phyloP scores from a whole-genome alignment of 2,329 filamentous ascomycete species.

The Macrophomina phaseolina region DNA sequence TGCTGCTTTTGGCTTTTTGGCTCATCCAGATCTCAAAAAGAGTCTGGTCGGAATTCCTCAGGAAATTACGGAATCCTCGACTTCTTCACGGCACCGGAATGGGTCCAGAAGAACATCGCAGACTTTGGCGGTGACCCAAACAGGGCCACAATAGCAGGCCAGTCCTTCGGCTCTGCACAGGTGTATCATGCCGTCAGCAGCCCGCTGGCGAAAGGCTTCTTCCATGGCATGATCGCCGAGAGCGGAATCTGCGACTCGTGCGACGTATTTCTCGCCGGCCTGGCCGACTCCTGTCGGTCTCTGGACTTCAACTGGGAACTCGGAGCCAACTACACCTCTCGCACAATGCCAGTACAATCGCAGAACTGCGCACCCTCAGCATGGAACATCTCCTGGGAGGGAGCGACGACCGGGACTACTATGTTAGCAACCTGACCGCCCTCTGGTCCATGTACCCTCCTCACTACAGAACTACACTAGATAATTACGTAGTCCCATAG shows the following conservation, averaged over 20 bases:
- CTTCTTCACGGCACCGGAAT: constrained; percentile 41
- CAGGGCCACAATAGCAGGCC: constrained; percentile 47
- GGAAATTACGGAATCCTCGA: constrained; percentile 39
- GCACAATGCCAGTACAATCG: constrained; percentile 19
- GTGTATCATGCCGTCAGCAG: constrained; percentile 38
- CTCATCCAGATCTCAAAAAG: constrained; percentile 32
- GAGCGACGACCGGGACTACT: not conserved
- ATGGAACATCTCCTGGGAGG: constrained; percentile 19
- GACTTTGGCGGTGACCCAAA: constrained; percentile 44
- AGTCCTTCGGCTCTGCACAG: constrained; percentile 30
- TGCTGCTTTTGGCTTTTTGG: constrained; percentile 32
- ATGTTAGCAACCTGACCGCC: not conserved
- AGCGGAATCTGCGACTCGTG: constrained; percentile 35
- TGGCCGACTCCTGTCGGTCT: not conserved
- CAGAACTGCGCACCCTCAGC: constrained; percentile 21
- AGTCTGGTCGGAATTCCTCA: constrained; percentile 37
- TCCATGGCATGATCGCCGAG: constrained; percentile 36
- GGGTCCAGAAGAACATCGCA: constrained; percentile 47
- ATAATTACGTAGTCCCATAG: constrained; percentile 34
- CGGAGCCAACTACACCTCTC: constrained; percentile 11
- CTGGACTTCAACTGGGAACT: not conserved
- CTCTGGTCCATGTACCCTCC: not conserved
- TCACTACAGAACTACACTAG: constrained; percentile 24
- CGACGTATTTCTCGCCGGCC: constrained; percentile 31
- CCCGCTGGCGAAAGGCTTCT: constrained; percentile 34